phyloP scores from a whole-genome alignment of 148 eudicot species.

The Pouteria glomerata region DNA sequence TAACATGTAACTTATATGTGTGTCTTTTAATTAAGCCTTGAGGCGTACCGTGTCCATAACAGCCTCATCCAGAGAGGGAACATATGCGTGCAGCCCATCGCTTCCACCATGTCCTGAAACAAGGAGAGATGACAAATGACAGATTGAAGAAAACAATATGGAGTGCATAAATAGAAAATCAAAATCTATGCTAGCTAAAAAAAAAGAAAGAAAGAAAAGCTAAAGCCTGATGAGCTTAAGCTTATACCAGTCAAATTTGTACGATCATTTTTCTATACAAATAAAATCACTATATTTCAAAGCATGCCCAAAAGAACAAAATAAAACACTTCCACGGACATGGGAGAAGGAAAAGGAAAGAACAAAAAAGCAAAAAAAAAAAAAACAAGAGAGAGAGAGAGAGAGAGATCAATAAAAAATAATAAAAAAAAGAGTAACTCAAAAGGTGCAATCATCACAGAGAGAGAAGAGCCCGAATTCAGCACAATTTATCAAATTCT shows the following conservation, averaged over 20 bases:
- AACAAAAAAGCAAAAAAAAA: neutral
- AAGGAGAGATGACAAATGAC: neutral
- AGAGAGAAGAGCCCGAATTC: no score
- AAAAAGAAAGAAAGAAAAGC: neutral
- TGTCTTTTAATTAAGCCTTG: neutral
- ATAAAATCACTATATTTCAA: neutral
- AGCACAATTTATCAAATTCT: neutral
- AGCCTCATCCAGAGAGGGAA: constrained; percentile 73
- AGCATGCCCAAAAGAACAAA: neutral
- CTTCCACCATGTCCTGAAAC: constrained; percentile 87
- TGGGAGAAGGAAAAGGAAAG: neutral
- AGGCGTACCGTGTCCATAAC: constrained; percentile 62
- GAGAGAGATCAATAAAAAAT: no score
- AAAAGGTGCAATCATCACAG: no score
- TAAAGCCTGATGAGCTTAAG: neutral
- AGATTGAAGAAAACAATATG: neutral
- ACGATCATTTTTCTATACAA: no score
- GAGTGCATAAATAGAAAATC: neutral
- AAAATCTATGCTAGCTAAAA: neutral
- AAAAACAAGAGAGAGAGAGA: neutral
- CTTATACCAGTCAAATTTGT: no score
- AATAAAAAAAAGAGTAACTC: no score
- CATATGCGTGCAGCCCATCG: constrained; percentile 91
- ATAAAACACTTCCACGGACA: no score
- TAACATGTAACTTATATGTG: neutral